Base-by-base conservation (phyloP, 2,329 filamentous ascomycete genomes). In the Ascochyta fabae region DNA sequence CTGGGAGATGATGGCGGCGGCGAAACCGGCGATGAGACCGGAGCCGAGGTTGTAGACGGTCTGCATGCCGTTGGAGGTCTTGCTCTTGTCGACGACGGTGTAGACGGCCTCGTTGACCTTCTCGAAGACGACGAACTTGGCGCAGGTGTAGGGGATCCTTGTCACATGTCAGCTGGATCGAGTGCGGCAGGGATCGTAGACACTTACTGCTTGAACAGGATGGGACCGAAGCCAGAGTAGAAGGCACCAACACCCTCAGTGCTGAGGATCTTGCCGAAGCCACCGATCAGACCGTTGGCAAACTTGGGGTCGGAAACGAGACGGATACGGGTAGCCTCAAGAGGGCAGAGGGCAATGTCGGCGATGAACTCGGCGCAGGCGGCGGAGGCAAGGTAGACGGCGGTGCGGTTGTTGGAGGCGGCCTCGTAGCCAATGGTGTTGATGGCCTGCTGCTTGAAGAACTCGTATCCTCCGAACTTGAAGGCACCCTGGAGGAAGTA, bases 401-500 rank as follows among this genome's bases (percentile, higher is more conserved):
- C 86, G 61, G 89, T 92, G 70, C 90, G 86, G 86, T 93, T 91
- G 79, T 91, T 85, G 71, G 84, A 83, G 69, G 90, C 90, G 64
- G 71, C 64, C 71, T 78, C 75, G 77, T 88, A 87, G 74, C 92
- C 92, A 73, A 96, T 80, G 61, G 83, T 60, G 83, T 91, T 89
- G 80, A 96, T 95, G 75, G 83, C 86, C 81, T 95, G 90, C 83
- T 93, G 86, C 88, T 96, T 96, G 89, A 96, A 96, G 82, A 96
- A 88, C 83, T 96, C 92, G 80, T 96, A 96, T 78, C 92, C 92
- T 79, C 92, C 92, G 79, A 95, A 95, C 83, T 96, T 96, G 85
- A 95, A 88, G 71, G 91, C 89, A 76, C 92, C 91, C 83, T 96
- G 91, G 71, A 96, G 88, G 88, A 96, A 96, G 84, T 96, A 96